Evolutionary conservation across 148 eudicot genomes (phyloP).

Genomic region (Simmondsia chinensis): DNA sequence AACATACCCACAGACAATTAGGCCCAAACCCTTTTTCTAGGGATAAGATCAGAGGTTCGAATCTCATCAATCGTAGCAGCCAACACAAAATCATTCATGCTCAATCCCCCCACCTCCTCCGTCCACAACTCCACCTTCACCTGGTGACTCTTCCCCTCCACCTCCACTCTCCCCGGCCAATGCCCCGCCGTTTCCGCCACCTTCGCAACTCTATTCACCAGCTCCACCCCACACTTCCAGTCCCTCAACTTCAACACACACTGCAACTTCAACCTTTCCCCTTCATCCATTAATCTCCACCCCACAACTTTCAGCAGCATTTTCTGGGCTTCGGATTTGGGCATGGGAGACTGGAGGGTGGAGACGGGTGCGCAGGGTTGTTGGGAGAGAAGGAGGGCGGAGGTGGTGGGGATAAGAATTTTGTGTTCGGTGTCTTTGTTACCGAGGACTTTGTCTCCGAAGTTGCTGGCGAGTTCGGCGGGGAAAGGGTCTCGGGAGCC

Average conservation of each 20-base stretch:
- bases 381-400: slow-evolving; percentile 58
- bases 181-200: slow-evolving; percentile 49
- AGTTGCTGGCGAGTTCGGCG: slow-evolving; percentile 66
- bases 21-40: slow-evolving; percentile 82
- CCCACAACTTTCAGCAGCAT: slow-evolving; percentile 72
- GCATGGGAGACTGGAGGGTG: slow-evolving; percentile 34
- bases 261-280: slow-evolving; percentile 26
- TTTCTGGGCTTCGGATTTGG: slow-evolving; percentile 46
- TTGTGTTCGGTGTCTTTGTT: slow-evolving; percentile 55
- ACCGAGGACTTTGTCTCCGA: slow-evolving; percentile 69
- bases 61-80: slow-evolving; percentile 87
- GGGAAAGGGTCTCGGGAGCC: slow-evolving; percentile 91
- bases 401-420: slow-evolving; percentile 62
- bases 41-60: slow-evolving; percentile 80
- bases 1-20: too few species aligned
- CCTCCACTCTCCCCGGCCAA: slow-evolving; percentile 47
- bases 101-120: slow-evolving; percentile 65
- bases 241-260: slow-evolving; percentile 90
- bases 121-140: slow-evolving; percentile 77
- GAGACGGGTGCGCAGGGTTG: slow-evolving; percentile 34
- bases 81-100: slow-evolving; percentile 83
- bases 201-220: slow-evolving; percentile 42
- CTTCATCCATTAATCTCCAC: slow-evolving; percentile 55
- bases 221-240: slow-evolving; percentile 48
- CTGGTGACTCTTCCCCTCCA: slow-evolving; percentile 56